Evolutionary conservation across 108 stramenopile species (phyloP).

Genomic region (Cyclotella sp.): DNA sequence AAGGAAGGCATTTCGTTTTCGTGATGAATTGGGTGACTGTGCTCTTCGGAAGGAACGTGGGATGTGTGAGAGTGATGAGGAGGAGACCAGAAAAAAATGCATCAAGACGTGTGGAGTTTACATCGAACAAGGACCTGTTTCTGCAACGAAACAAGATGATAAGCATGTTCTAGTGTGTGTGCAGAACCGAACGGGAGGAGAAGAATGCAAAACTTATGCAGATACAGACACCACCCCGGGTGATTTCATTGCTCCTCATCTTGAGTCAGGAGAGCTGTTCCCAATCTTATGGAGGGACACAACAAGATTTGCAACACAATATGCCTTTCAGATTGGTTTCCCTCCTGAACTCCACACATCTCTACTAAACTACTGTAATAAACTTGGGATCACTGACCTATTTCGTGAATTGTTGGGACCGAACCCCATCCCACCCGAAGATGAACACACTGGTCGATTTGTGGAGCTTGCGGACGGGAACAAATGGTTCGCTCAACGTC

Average conservation of each 20-base stretch:
- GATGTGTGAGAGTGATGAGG: slow-evolving; percentile 35
- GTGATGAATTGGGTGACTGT: slow-evolving; percentile 42
- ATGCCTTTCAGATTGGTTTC: slow-evolving; percentile 57
- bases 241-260: slow-evolving; percentile 39
- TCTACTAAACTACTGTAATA: slow-evolving; percentile 46
- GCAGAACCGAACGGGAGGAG: slow-evolving; percentile 38
- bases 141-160: slow-evolving; percentile 7
- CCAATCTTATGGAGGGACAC: slow-evolving; percentile 59
- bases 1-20: slow-evolving; percentile 36
- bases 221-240: slow-evolving; percentile 29
- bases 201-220: slow-evolving; percentile 20
- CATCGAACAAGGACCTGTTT: slow-evolving; percentile 42
- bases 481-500: slow-evolving; percentile 63
- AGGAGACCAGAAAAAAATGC: slow-evolving; percentile 25
- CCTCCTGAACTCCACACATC: slow-evolving; percentile 55
- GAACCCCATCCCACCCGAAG: slow-evolving; percentile 23
- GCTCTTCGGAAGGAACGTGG: slow-evolving; percentile 15
- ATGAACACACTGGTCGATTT: slow-evolving; percentile 33
- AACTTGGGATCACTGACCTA: slow-evolving; percentile 43
- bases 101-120: slow-evolving; percentile 41
- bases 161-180: slow-evolving; percentile 25
- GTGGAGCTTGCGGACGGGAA: slow-evolving; percentile 54
- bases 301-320: slow-evolving; percentile 1
- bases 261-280: slow-evolving; percentile 57
- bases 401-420: slow-evolving; percentile 38